A percentile compares a stretch with the other conserved stretches of the same genome.
These are phyloP conservation scores for Posidonia oceanica DNA, from an alignment of 116 monocot species.

Conservation along the genomic window DNA sequence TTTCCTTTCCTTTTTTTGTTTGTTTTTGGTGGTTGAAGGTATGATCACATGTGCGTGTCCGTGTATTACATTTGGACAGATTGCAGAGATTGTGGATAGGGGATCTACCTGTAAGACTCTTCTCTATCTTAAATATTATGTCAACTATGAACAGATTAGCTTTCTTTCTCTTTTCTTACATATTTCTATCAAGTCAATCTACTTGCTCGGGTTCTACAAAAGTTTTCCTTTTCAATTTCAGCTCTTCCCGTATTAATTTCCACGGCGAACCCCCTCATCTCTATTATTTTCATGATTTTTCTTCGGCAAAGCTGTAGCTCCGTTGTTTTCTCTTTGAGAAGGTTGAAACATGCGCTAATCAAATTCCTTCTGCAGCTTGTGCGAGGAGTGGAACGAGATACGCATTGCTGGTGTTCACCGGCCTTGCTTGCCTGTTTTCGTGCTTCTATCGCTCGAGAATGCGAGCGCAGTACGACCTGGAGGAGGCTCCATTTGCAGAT, in stretches of 20 bases:
- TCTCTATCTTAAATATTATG: too few species aligned
- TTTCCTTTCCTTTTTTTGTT: not conserved
- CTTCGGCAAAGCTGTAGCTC: too few species aligned
- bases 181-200: too few species aligned
- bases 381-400: not conserved
- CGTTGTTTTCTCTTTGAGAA: too few species aligned
- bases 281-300: not conserved
- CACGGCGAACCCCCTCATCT: not conserved
- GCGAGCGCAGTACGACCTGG: slow-evolving; percentile 2
- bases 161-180: too few species aligned
- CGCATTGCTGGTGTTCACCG: not conserved
- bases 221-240: too few species aligned
- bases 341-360: too few species aligned
- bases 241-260: too few species aligned
- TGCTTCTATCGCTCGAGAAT: slow-evolving; percentile 15
- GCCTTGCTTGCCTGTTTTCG: slow-evolving; percentile 9
- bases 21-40: slow-evolving; percentile 23
- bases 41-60: slow-evolving; percentile 47
- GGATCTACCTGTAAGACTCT: slow-evolving; percentile 23
- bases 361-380: not conserved
- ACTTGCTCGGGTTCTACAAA: too few species aligned
- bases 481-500: slow-evolving; percentile 8
- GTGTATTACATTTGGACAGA: slow-evolving; percentile 57
- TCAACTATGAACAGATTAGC: too few species aligned
- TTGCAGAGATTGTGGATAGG: slow-evolving; percentile 37